These are phyloP conservation scores for Hortaea werneckii DNA, from an alignment of 2,329 filamentous ascomycete species.

Conservation along the genomic window DNA sequence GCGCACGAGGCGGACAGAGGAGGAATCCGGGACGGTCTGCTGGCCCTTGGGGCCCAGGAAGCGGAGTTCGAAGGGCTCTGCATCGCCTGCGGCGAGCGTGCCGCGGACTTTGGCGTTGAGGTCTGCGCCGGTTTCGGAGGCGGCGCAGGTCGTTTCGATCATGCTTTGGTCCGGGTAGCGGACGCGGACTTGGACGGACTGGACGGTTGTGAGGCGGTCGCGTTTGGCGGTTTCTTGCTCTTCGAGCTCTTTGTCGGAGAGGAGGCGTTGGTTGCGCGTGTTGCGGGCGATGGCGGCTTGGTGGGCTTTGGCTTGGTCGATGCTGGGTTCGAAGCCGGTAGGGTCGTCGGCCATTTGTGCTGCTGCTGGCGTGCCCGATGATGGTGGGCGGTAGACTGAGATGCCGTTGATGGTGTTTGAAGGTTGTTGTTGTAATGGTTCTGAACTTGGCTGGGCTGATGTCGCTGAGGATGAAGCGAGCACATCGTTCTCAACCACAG, in stretches of 20 bases:
- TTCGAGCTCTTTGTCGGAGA: conserved; percentile 72
- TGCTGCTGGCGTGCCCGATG: conserved; percentile 63
- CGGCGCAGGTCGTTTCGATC: conserved; percentile 60
- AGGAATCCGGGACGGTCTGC: conserved; percentile 13
- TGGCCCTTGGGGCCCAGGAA: conserved; percentile 46
- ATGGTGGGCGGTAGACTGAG: conserved; percentile 63
- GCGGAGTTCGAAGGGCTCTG: conserved; percentile 60
- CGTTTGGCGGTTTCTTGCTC: conserved; percentile 56
- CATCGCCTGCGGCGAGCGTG: conserved; percentile 52
- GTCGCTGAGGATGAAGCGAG: conserved; percentile 21
- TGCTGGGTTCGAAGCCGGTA: conserved; percentile 64
- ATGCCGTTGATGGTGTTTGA: conserved; percentile 17
- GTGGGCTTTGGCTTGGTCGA: conserved; percentile 65
- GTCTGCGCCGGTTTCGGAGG: conserved; percentile 56
- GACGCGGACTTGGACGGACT: conserved; percentile 63
- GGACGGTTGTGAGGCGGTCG: conserved; percentile 55
- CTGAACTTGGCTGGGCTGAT: conserved; percentile 4
- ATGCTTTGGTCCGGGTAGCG: conserved; percentile 81
- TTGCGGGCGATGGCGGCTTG: conserved; percentile 55
- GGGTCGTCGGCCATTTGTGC: conserved; percentile 57
- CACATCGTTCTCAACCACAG: conserved; percentile 15
- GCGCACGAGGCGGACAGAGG: conserved; percentile 51
- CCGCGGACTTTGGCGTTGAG: conserved; percentile 66
- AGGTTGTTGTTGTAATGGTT: conserved; percentile 7
- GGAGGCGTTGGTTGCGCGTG: conserved; percentile 64